phyloP scores from a whole-genome alignment of 805 yeast genomes.

The Dipodascopsis uninucleata region DNA sequence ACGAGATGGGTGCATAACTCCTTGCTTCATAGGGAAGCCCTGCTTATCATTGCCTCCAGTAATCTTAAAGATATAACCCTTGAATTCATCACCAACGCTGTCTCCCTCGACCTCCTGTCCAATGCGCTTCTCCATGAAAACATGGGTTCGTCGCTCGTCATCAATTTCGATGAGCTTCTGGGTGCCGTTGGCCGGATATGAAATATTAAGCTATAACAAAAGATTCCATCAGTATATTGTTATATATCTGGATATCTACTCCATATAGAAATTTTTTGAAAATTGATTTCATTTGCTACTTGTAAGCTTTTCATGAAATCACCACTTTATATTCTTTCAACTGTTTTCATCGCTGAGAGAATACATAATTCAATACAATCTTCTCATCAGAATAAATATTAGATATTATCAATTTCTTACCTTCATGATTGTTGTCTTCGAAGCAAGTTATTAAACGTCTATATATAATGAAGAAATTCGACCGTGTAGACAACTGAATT shows the following conservation, averaged over 20 bases:
- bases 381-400: no score
- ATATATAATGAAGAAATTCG: no score
- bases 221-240: neutral
- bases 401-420: constrained; percentile 2
- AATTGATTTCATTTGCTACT: no score
- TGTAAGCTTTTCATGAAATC: no score
- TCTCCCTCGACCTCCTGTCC: constrained; percentile 99
- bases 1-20: constrained; percentile 99
- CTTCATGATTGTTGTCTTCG: constrained; percentile 9
- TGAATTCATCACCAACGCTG: constrained; percentile 96
- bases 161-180: constrained; percentile 97
- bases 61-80: constrained; percentile 98
- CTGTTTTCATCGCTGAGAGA: neutral
- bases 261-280: no score
- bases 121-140: constrained; percentile 98
- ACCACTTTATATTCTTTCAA: no score
- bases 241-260: neutral
- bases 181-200: constrained; percentile 99
- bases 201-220: constrained; percentile 78
- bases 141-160: constrained; percentile 98
- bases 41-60: constrained; percentile 99
- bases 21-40: constrained; percentile 99
- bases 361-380: neutral
- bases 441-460: constrained; percentile 7
- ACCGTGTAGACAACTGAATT: no score